Conservation (phyloP, 2,329 filamentous ascomycete genomes). For the Colletotrichum tamarilloi region DNA sequence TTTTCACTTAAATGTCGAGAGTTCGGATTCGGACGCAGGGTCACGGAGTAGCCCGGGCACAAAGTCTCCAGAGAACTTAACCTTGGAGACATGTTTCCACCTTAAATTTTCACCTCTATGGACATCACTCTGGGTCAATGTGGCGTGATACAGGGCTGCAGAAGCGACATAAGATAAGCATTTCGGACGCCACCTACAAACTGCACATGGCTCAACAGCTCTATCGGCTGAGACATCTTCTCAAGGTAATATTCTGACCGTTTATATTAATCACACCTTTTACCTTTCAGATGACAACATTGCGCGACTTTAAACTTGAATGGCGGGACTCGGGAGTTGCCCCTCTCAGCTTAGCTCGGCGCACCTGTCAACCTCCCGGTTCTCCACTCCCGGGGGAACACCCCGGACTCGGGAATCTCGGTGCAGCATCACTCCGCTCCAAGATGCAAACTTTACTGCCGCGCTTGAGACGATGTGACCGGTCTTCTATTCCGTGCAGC, state of each 20-base stretch:
- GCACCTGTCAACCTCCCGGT: constrained; percentile 11
- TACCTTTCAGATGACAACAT: constrained; percentile 14
- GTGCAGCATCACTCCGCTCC: constrained; percentile 21
- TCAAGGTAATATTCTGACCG: neutral
- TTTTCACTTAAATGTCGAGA: neutral
- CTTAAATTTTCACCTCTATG: too few species aligned
- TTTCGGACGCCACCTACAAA: neutral
- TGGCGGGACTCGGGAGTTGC: neutral
- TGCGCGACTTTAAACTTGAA: neutral
- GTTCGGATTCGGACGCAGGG: neutral
- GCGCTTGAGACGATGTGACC: neutral
- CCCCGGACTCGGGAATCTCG: constrained; percentile 31
- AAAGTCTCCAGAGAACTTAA: neutral
- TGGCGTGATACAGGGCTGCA: constrained; percentile 9
- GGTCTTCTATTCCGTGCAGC: too few species aligned
- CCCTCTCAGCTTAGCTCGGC: constrained; percentile 23
- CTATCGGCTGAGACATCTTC: neutral
- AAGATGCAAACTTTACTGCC: neutral
- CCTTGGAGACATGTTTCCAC: too few species aligned
- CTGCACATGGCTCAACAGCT: neutral
- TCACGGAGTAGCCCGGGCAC: neutral
- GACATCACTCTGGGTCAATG: neutral
- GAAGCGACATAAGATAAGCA: constrained; percentile 5
- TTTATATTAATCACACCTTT: constrained; percentile 30
- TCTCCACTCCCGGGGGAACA: constrained; percentile 8